These are phyloP conservation scores for Paecilomyces fulvus DNA, from an alignment of 2,329 filamentous ascomycete species.

Conservation along the genomic window DNA sequence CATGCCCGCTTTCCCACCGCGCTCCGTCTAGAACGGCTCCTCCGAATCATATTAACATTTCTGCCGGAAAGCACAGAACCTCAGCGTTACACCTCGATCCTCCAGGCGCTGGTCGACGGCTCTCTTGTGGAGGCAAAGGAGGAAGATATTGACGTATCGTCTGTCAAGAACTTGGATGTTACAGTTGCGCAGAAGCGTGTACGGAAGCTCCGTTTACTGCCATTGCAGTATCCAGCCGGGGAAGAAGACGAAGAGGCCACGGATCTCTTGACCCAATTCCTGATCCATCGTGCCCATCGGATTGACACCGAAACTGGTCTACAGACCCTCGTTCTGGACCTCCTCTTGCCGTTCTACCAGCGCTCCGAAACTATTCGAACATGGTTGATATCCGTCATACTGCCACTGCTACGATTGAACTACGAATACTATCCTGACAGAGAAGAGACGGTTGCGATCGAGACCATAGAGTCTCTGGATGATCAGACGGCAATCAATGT, in stretches of 20 bases:
- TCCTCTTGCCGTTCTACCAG: constrained; percentile 51
- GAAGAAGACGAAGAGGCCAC: constrained; percentile 34
- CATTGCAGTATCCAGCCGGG: constrained; percentile 40
- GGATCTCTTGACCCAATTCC: constrained; percentile 47
- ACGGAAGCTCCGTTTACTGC: constrained; percentile 43
- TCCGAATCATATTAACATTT: constrained; percentile 54
- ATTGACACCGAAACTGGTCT: constrained; percentile 53
- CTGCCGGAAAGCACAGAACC: constrained; percentile 52
- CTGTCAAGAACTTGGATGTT: constrained; percentile 42
- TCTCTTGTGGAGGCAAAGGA: constrained; percentile 12
- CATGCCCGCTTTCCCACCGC: constrained; percentile 39
- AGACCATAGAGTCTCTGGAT: constrained; percentile 44
- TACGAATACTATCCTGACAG: constrained; percentile 55
- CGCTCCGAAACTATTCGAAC: constrained; percentile 44
- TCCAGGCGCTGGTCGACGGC: constrained; percentile 39
- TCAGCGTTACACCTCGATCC: constrained; percentile 38
- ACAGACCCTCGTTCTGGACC: constrained; percentile 46
- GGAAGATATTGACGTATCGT: constrained; percentile 37
- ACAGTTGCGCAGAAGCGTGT: constrained; percentile 44
- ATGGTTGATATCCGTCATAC: constrained; percentile 52
- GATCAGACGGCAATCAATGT: constrained; percentile 45
- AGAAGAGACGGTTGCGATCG: constrained; percentile 38
- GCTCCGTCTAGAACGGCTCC: constrained; percentile 44
- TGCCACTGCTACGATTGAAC: constrained; percentile 51
- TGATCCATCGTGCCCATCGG: constrained; percentile 51